Evolutionary conservation across 208 protist genomes (phyloP).

Genomic region (Trypanosoma grayi): DNA sequence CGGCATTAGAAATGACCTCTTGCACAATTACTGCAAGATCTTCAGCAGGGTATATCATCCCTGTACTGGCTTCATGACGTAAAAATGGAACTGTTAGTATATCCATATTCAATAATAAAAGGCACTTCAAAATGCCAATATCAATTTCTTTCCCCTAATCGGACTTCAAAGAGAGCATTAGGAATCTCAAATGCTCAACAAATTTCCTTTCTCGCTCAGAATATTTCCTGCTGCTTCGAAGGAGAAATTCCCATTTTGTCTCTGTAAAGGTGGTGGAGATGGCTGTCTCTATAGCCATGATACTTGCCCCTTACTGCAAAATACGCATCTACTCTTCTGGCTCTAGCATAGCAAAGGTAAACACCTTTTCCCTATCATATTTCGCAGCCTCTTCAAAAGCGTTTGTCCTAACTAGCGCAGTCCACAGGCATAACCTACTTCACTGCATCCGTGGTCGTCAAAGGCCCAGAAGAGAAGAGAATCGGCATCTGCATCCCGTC

Average conservation of each 20-base stretch:
- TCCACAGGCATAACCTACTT: conserved; percentile 81
- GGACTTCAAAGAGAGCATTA: conserved; percentile 41
- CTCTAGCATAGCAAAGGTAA: conserved; percentile 48
- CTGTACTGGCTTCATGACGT: conserved; percentile 89
- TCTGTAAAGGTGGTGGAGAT: conserved; percentile 65
- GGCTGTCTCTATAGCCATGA: conserved; percentile 83
- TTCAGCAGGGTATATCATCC: conserved; percentile 84
- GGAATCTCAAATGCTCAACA: conserved; percentile 52
- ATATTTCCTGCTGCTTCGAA: conserved; percentile 86
- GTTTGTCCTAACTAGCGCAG: conserved; percentile 74
- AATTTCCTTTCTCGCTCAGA: conserved; percentile 72
- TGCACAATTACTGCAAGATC: conserved; percentile 53
- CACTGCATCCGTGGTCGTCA: conserved; percentile 71
- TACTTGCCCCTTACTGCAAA: conserved; percentile 73
- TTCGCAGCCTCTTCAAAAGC: conserved; percentile 78
- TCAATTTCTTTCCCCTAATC: conserved; percentile 68
- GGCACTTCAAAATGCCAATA: conserved; percentile 34
- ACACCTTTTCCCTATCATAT: conserved; percentile 50
- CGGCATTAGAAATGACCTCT: conserved; percentile 40
- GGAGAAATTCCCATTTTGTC: conserved; percentile 59
- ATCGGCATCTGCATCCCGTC: conserved; percentile 29
- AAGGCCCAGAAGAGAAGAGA: conserved; percentile 86
- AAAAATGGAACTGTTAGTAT: conserved; percentile 78
- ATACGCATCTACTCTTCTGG: conserved; percentile 64
- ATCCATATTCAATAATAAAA: conserved; percentile 52